Base-by-base conservation (phyloP, 2,329 filamentous ascomycete species). In the Trichoderma atrobrunneum region DNA sequence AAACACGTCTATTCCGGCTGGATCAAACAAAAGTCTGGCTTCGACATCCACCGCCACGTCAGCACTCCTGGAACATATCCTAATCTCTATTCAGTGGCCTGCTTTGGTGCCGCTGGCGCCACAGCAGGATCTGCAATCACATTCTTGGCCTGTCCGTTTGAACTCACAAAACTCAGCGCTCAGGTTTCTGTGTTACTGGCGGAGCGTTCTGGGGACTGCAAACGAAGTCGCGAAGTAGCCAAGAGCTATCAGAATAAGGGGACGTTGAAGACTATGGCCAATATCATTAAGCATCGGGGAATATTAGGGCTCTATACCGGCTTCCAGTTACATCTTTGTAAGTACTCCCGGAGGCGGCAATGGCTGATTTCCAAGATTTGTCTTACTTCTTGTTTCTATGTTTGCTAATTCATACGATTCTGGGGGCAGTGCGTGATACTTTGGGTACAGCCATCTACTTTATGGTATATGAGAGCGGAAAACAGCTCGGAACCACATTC, bases 391-490 rank as follows among this genome's bases (percentile, higher is more conserved):
- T 59, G 26, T 14, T 18, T 48, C 14, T 60, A 36, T 57, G 24
- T 28, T 36, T 14, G 43, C 72, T 75, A 71, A 78, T 72, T 69
- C 60, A 74, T 11, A 30, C 24, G n/a, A 26, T 7, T 39, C 7
- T 43, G 39, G 51, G 21, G 32, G 7, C 71, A 93, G 92, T 95
- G 77, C 89, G 93, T 73, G 93, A 97, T 81, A 95, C 93, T 1
- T 85, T 96, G 73, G 93, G 93, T 69, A 97, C 93, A 1, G 89
- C 90, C 34, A 93, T 95, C 72, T 97, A 97, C 81, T 97, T 97
- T 79, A 93, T 93, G 83, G 95, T 93, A 34, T 97, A 97, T 80
- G 93, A 97, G 81, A 94, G 92, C 79, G 89, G 90, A 76, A 97
- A 97, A 79, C 93, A 96, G 80, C 83, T 95, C 28, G 87, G 94